These are phyloP conservation scores for Coemansia sp. DNA, from an alignment of 192 early-diverging fungal species.

Conservation along the genomic window DNA sequence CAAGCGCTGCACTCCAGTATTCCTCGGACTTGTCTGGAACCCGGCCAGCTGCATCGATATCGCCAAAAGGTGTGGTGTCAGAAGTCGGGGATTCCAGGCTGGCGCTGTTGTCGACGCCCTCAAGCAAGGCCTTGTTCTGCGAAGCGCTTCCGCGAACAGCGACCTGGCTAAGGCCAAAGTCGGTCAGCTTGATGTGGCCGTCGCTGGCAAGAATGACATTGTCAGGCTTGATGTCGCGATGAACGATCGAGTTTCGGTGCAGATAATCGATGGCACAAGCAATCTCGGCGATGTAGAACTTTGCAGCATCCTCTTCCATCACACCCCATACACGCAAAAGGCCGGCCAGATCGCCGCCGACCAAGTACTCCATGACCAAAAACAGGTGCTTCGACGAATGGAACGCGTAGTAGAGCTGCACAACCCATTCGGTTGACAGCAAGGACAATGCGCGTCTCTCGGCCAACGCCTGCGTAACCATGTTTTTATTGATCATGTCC, in stretches of 20 bases:
- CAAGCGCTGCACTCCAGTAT: slow-evolving; percentile 36
- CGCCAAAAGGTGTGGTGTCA: slow-evolving; percentile 21
- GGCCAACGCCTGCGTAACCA: slow-evolving; percentile 88
- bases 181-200: slow-evolving; percentile 91
- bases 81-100: slow-evolving; percentile 21
- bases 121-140: slow-evolving; percentile 22
- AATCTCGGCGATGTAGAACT: slow-evolving; percentile 91
- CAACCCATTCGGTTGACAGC: slow-evolving; percentile 80
- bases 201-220: slow-evolving; percentile 85
- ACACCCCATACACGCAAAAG: slow-evolving; percentile 71
- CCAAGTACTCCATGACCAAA: slow-evolving; percentile 88
- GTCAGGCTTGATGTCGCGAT: slow-evolving; percentile 79
- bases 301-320: slow-evolving; percentile 77
- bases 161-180: slow-evolving; percentile 92
- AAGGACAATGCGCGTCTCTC: slow-evolving; percentile 83
- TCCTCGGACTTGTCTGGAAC: slow-evolving; percentile 37
- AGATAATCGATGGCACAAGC: slow-evolving; percentile 88
- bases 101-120: slow-evolving; percentile 25
- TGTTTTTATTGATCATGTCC: slow-evolving; percentile 94
- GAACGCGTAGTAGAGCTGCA: slow-evolving; percentile 92
- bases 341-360: slow-evolving; percentile 84
- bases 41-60: slow-evolving; percentile 18
- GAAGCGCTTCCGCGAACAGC: slow-evolving; percentile 51
- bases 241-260: slow-evolving; percentile 86
- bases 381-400: slow-evolving; percentile 85